Evolutionary conservation across 257 asterid species (phyloP).

Genomic region (Petunia axillaris): DNA sequence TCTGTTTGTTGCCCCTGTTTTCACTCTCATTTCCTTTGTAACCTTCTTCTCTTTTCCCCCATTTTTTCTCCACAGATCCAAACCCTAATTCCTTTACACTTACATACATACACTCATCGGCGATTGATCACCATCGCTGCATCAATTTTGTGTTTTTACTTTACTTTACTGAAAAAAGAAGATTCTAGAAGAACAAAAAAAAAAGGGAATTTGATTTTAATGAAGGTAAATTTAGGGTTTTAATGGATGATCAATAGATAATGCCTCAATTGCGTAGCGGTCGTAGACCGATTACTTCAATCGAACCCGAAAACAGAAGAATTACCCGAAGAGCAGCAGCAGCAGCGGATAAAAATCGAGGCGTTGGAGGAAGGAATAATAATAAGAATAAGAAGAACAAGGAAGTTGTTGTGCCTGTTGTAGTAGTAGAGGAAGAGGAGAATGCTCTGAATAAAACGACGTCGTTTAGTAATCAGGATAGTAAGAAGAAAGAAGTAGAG

Average conservation of each 20-base stretch:
- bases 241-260: constrained; percentile 42
- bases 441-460: constrained; percentile 41
- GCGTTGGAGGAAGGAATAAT: constrained; percentile 27
- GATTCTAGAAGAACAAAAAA: constrained; percentile 15
- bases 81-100: constrained; percentile 28
- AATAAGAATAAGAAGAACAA: constrained; percentile 23
- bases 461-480: neutral
- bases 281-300: constrained; percentile 34
- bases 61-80: constrained; percentile 23
- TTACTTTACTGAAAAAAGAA: neutral
- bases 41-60: neutral
- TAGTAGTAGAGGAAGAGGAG: constrained; percentile 30
- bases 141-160: constrained; percentile 4
- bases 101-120: neutral
- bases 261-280: constrained; percentile 62
- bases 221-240: constrained; percentile 35
- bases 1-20: constrained; percentile 1
- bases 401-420: constrained; percentile 21
- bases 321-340: constrained; percentile 17
- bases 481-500: constrained; percentile 16
- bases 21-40: neutral
- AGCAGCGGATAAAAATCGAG: neutral
- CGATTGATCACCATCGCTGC: neutral
- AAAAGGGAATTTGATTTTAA: constrained; percentile 13
- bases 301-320: constrained; percentile 25